Evolutionary conservation across 441 rosid species (phyloP), one percentile per base, ranked within the genome.

Genomic region (Pelargonium fulgidum): DNA sequence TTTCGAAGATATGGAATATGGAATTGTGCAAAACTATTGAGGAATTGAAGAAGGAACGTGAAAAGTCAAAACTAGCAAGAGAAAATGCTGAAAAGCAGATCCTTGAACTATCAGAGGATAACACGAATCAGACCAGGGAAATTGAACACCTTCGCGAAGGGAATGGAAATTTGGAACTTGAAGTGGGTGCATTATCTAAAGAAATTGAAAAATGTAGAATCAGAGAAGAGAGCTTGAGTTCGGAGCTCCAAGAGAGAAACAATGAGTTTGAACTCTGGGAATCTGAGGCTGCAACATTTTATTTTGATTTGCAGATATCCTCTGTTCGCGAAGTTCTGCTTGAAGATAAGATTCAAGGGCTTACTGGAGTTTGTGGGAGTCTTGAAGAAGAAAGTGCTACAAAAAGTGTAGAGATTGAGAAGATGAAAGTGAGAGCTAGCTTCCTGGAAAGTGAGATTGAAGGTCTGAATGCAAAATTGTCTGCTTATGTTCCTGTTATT

Each of bases 191-290:
- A 0, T 65, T 92, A 74, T 76, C 68, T 1, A 68, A 82, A 71
- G 92, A 87, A 79, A 77, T 92, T 24, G 83, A 85, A 81, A 82
- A 45, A 72, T 86, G 48, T 77, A 76, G 81, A 68, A 68, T 80
- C 41, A 69, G 81, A 73, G 91, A 87, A 72, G 82, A 85, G 77
- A 75, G 66, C 63, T 68, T 88, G 79, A 79, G 83, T 73, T 77
- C 83, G 11, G 91, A 86, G 77, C 79, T 88, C 62, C 89, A 80
- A 75, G 87, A 86, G 80, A 84, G 76, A 78, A 74, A 75, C 75
- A 81, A 84, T 72, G 91, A 85, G 70, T 79, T 85, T 75, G 91
- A 79, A 75, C 69, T 83, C 16, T 86, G 91, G 91, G 91, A 89
- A 42, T 79, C 83, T 68, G 89, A 89, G 74, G 94, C 91, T 69